Evolutionary conservation across 2,329 filamentous ascomycete species (phyloP).

Genomic region (Colletotrichum cordylinicola): DNA sequence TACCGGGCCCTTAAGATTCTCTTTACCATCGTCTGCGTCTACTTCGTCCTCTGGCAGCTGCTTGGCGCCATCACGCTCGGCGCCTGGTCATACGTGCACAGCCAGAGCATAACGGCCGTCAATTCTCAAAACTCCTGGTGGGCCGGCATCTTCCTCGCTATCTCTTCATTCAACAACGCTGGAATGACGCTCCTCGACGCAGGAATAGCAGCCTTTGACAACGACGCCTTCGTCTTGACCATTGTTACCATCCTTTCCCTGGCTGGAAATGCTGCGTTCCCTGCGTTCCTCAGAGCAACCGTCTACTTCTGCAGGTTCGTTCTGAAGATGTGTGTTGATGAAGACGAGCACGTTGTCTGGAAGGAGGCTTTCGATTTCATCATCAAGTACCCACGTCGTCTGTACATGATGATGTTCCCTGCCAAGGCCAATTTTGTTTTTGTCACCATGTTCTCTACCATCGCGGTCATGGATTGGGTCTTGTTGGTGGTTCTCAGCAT

Average conservation of each 20-base stretch:
- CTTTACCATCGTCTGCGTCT: slow-evolving; percentile 63
- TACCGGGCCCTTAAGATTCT: slow-evolving; percentile 69
- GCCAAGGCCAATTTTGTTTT: slow-evolving; percentile 70
- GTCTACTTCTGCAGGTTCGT: slow-evolving; percentile 58
- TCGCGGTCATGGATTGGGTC: slow-evolving; percentile 70
- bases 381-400: slow-evolving; percentile 60
- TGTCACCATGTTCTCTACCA: slow-evolving; percentile 61
- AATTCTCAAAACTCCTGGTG: slow-evolving; percentile 72
- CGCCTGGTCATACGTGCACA: slow-evolving; percentile 62
- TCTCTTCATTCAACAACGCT: slow-evolving; percentile 73
- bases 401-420: slow-evolving; percentile 70
- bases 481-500: slow-evolving; percentile 71
- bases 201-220: slow-evolving; percentile 68
- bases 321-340: slow-evolving; percentile 42
- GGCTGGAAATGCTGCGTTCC: slow-evolving; percentile 71
- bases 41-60: slow-evolving; percentile 65
- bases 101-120: slow-evolving; percentile 48
- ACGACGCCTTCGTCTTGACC: slow-evolving; percentile 54
- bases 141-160: slow-evolving; percentile 70
- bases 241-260: slow-evolving; percentile 64
- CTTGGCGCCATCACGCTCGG: slow-evolving; percentile 63
- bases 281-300: slow-evolving; percentile 65
- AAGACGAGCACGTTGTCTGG: slow-evolving; percentile 41
- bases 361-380: slow-evolving; percentile 60
- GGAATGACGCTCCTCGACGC: slow-evolving; percentile 72